phyloP scores from a whole-genome alignment of 2,329 filamentous ascomycete genomes.

The Thyridium curvatum region DNA sequence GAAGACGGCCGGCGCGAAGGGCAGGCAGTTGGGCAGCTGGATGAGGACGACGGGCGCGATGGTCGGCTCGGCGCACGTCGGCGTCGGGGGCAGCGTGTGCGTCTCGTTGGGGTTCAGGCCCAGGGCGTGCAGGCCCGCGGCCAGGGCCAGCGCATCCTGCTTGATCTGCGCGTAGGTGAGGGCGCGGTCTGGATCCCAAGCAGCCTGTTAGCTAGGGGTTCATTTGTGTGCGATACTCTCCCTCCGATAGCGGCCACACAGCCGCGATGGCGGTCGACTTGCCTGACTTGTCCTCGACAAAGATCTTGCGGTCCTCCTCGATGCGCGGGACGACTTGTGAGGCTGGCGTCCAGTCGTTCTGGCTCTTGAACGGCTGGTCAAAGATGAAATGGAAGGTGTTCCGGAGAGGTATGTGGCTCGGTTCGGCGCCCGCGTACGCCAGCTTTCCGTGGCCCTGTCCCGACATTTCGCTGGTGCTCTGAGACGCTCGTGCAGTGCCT shows the following conservation, averaged over 20 bases:
- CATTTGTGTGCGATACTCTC: no score
- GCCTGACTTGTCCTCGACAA: slow-evolving; percentile 33
- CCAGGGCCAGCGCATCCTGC: slow-evolving; percentile 27
- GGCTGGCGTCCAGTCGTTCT: slow-evolving; percentile 19
- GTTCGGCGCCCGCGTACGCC: slow-evolving; percentile 14
- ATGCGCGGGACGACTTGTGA: slow-evolving; percentile 23
- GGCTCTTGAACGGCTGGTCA: slow-evolving; percentile 25
- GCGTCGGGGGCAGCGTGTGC: slow-evolving; percentile 27
- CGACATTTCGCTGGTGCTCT: no score
- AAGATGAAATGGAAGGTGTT: slow-evolving; percentile 30
- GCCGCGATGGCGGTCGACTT: no score
- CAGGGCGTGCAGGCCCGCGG: slow-evolving; percentile 25
- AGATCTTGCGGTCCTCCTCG: slow-evolving; percentile 24
- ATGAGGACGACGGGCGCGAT: slow-evolving; percentile 33
- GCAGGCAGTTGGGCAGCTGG: slow-evolving; percentile 33
- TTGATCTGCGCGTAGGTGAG: slow-evolving; percentile 26
- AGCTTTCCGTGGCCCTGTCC: neutral
- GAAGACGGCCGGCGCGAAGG: slow-evolving; percentile 27
- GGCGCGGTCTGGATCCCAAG: slow-evolving; percentile 20
- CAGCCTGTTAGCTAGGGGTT: no score
- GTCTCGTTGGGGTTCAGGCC: slow-evolving; percentile 26
- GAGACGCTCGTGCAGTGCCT: slow-evolving; percentile 18
- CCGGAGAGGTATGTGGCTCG: slow-evolving; percentile 12
- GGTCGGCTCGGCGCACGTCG: slow-evolving; percentile 28
- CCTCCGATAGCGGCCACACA: no score